Evolutionary conservation across 129 eudicot genomes (phyloP).

Genomic region (Centella asiatica): DNA sequence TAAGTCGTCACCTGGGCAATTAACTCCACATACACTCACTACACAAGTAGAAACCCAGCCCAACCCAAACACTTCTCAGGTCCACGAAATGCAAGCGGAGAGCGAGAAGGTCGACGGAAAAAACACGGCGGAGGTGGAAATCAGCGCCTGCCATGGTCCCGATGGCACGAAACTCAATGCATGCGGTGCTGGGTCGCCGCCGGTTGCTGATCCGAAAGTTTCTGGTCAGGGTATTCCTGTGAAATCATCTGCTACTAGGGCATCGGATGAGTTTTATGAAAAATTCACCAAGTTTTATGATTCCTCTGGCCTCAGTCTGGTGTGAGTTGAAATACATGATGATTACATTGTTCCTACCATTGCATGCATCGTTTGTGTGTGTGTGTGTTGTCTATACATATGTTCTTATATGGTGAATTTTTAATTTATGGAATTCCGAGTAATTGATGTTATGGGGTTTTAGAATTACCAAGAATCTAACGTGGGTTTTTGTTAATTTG

Average conservation of each 20-base stretch:
- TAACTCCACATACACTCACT: neutral
- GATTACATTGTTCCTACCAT: neutral
- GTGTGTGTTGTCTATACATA: neutral
- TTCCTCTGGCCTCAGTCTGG: conserved; percentile 44
- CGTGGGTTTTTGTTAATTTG: neutral
- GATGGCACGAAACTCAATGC: conserved; percentile 9
- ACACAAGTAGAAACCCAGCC: neutral
- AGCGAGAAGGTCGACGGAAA: neutral
- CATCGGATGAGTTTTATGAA: conserved; percentile 34
- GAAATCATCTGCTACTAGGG: neutral
- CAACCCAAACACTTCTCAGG: neutral
- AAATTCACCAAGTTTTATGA: conserved; percentile 39
- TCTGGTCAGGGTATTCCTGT: conserved; percentile 6
- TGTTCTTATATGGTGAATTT: no score
- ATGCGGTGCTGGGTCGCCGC: neutral
- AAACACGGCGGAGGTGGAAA: neutral
- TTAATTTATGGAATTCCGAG: no score
- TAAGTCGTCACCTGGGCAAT: neutral
- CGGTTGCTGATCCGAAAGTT: neutral
- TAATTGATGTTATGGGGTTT: neutral
- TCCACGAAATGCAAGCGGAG: conserved; percentile 13
- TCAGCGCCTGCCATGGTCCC: neutral
- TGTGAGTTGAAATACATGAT: conserved; percentile 27
- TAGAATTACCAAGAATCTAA: neutral
- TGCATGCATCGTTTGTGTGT: neutral